Conservation (phyloP, 2,329 filamentous ascomycete species). For the Fusarium robinianum region DNA sequence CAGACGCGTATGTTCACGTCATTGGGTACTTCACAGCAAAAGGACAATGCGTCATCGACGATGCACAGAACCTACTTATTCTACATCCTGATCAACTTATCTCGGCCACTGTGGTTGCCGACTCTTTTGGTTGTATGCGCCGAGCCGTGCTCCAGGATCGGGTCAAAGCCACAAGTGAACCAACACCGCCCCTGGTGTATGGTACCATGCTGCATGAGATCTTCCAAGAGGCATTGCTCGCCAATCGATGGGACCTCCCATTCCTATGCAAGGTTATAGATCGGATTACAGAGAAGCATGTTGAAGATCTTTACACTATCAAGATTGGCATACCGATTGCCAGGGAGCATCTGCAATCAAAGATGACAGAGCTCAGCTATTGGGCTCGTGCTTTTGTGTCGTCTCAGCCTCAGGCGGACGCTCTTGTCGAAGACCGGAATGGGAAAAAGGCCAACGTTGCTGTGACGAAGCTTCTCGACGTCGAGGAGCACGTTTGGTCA, state of each 20-base stretch:
- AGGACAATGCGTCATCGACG: constrained; percentile 81
- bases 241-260: constrained; percentile 75
- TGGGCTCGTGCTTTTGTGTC: constrained; percentile 87
- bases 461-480: constrained; percentile 90
- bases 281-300: constrained; percentile 71
- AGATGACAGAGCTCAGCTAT: constrained; percentile 76
- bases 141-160: constrained; percentile 93
- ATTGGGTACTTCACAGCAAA: constrained; percentile 73
- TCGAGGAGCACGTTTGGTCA: constrained; percentile 98
- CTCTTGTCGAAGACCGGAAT: constrained; percentile 78
- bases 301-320: constrained; percentile 90
- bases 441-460: constrained; percentile 78
- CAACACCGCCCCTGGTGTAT: constrained; percentile 82
- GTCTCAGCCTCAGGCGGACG: constrained; percentile 67
- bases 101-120: constrained; percentile 93
- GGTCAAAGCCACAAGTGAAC: constrained; percentile 85
- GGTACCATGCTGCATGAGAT: constrained; percentile 94
- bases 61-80: constrained; percentile 82
- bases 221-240: constrained; percentile 86
- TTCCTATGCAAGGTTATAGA: constrained; percentile 72
- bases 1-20: constrained; percentile 81
- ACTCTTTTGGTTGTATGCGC: constrained; percentile 89
- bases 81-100: constrained; percentile 94
- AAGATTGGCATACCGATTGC: constrained; percentile 74
- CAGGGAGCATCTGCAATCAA: constrained; percentile 77